Evolutionary conservation across 495 filamentous ascomycete species (phyloP), one percentile per base, ranked within the genome.

Genomic region (Penicillium simplicissimum): DNA sequence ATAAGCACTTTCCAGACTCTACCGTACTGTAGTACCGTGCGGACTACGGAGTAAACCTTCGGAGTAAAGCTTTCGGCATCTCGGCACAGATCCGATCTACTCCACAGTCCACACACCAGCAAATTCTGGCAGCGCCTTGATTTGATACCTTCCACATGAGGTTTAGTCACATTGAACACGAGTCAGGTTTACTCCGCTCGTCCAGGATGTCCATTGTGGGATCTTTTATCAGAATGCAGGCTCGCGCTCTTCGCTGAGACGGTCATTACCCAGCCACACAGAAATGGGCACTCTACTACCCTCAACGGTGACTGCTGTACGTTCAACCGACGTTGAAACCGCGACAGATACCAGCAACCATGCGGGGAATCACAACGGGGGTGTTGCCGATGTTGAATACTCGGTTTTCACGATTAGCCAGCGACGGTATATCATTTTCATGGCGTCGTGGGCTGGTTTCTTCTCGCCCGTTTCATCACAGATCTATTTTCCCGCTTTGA

Each of bases 401-500:
- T 71, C 71, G 8, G 60, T 70, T 25, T 73, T 73, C 40, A 63
- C 69, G n/a, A 57, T 40, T 2, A 49, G 48, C 28, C 69, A 74
- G 57, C 62, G 64, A 31, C 57, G 65, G 8, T 70, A 60, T 55
- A 84, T 90, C 52, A 75, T 90, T 14, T 75, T 79, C 52, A 86
- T 91, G 81, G 83, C 85, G 15, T 83, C 85, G 25, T 79, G 81
- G 54, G 84, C 84, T 11, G 82, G 84, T 38, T 88, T 91, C 64
- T 84, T 90, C 69, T 90, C 87, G 0, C 88, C 89, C 1, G 80
- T 91, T 28, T 88, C 87, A 0, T 85, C 87, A 21, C 87, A 87
- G 65, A 91, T 90, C 42, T 92, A 92, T 70, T 90, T 90, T 55
- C 90, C 90, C 1, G 88, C 88, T 4, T 74, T 93, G 40, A 85